A percentile compares a stretch with the other conserved stretches of the same genome.
phyloP scores from a whole-genome alignment of 805 yeast species.

The Candida sithepensis region DNA sequence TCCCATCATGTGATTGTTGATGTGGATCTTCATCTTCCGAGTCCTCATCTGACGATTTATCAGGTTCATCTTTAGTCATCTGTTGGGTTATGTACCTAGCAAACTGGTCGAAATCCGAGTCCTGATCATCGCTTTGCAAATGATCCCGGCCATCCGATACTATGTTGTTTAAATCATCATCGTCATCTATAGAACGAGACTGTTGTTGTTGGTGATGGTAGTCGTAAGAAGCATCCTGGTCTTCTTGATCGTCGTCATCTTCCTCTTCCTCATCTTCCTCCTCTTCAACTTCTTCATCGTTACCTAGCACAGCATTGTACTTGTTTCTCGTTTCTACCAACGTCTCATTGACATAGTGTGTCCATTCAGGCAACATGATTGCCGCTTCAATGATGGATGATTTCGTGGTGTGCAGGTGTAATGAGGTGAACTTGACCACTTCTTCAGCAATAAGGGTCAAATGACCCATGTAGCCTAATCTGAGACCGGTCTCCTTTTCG shows the following conservation, averaged over 20 bases:
- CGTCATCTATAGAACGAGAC: conserved; percentile 7
- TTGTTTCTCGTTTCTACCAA: conserved; percentile 88
- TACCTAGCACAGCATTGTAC: conserved; percentile 88
- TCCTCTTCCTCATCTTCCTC: conserved; percentile 13
- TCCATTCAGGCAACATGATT: conserved; percentile 63
- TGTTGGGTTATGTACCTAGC: conserved; percentile 77
- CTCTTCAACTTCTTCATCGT: conserved; percentile 34
- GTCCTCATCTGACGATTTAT: conserved; percentile 53
- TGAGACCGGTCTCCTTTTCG: conserved; percentile 55
- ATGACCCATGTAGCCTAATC: conserved; percentile 95
- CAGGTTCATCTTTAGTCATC: conserved; percentile 51
- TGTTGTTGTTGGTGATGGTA: conserved; percentile 2
- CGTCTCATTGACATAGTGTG: conserved; percentile 74
- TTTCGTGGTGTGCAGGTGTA: conserved; percentile 39
- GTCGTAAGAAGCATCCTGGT: conserved; percentile 6
- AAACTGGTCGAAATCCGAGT: conserved; percentile 46
- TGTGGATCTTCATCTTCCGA: conserved; percentile 45
- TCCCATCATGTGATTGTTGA: conserved; percentile 8
- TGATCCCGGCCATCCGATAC: conserved; percentile 19
- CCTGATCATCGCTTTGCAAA: conserved; percentile 6
- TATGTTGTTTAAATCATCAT: conserved; percentile 12
- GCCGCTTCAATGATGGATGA: conserved; percentile 50
- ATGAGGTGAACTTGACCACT: conserved; percentile 70
- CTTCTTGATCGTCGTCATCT: conserved; percentile 19
- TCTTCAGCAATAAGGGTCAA: conserved; percentile 61